Base-by-base conservation (phyloP, 106 monocot species). In the Amphibolis antarctica region DNA sequence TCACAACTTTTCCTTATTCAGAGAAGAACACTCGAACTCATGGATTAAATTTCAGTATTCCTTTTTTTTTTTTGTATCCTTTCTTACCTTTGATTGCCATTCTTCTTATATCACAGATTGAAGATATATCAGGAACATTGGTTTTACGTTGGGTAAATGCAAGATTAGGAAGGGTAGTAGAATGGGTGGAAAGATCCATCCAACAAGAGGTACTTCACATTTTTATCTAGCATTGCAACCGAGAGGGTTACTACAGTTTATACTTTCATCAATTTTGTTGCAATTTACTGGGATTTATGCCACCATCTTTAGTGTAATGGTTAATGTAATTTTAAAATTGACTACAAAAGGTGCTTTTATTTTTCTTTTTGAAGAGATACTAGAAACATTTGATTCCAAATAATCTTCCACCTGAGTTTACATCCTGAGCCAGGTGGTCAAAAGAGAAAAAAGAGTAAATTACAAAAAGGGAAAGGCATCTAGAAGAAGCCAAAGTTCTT, bases 91-190 rank as follows among this genome's bases (percentile, higher is more conserved):
- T 10, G 24, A 0, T 48, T 47, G 12, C 5, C 21, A 51, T 30
- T 25, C 46, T 63, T 63, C 9, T 31, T 26, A 67, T 64, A 46
- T 82, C 24, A 17, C 50, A 94, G 93, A 72, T 94, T 52, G 93
- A 94, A 76, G 73, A 67, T 57, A 89, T 66, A 82, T 94, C 89
- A 60, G 86, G 93, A 49, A 83, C 81, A 46, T 74, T 94, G 73
- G 83, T 94, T 24, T 73, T 86, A 23, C 78, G 93, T 43, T 94
- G 93, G 93, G 83, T 94, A 55, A 94, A 94, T 53, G 69, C 85
- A 64, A 89, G 89, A 54, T 60, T 89, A 46, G 83, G 79, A 60
- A 76, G 86, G 67, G 86, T 94, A 68, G 75, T 67, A 75, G 81
- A 61, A 9, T 89, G 89, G 93, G 83, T 94, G 67, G 81, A 89